A percentile compares a stretch with the other conserved stretches of the same genome.
phyloP scores from a whole-genome alignment of 2,329 filamentous ascomycete genomes.

The Ophiostoma ips region DNA sequence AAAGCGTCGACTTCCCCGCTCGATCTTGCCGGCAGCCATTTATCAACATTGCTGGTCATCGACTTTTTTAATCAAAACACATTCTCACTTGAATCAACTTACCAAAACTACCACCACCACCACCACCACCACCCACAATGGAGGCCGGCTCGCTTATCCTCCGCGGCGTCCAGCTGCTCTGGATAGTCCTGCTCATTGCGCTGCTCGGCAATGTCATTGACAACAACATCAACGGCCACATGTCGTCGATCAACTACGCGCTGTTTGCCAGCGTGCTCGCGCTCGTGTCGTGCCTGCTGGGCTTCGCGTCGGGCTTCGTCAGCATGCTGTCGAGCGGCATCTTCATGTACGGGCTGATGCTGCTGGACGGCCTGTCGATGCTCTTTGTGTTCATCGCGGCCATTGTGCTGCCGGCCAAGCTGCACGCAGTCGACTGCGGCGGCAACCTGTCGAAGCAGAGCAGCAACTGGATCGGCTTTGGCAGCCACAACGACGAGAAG shows the following conservation, averaged over 20 bases:
- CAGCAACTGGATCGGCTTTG: slow-evolving; percentile 46
- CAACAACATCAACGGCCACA: slow-evolving; percentile 29
- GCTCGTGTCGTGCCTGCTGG: slow-evolving; percentile 52
- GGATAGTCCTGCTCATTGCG: slow-evolving; percentile 38
- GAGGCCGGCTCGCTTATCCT: slow-evolving; percentile 22
- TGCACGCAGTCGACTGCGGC: slow-evolving; percentile 54
- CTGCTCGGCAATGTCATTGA: slow-evolving; percentile 46
- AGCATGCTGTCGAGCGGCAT: slow-evolving; percentile 26
- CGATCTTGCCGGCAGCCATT: too few relatives aligned
- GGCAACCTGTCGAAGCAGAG: slow-evolving; percentile 27
- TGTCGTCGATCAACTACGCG: slow-evolving; percentile 44
- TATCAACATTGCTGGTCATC: too few relatives aligned
- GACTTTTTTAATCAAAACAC: not conserved
- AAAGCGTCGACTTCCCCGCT: too few relatives aligned
- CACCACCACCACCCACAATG: slow-evolving; percentile 19
- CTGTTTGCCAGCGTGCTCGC: slow-evolving; percentile 57
- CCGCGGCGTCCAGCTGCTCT: slow-evolving; percentile 36
- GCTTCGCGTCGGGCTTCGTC: slow-evolving; percentile 41
- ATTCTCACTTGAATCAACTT: not conserved
- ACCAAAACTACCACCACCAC: not conserved
- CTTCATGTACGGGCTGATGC: slow-evolving; percentile 38
- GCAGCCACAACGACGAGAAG: slow-evolving; percentile 43
- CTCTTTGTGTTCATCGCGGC: slow-evolving; percentile 59
- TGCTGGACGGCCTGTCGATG: slow-evolving; percentile 43
- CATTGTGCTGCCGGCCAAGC: slow-evolving; percentile 56